These are phyloP conservation scores for Umbelopsis sp. DNA, from an alignment of 192 early-diverging fungal genomes.

Conservation along the genomic window DNA sequence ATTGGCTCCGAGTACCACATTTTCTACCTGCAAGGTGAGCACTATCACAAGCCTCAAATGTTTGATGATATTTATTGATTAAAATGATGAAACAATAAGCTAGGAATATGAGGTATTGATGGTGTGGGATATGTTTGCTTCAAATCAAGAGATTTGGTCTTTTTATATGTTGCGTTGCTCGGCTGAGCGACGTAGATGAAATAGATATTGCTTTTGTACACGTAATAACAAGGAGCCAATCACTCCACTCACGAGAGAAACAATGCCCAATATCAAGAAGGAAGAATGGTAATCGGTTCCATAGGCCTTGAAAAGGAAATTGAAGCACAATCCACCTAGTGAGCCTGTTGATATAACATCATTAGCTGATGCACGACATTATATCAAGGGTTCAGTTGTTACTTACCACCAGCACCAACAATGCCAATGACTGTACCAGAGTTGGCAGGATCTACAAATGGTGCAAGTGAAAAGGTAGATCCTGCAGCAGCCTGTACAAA, in stretches of 20 bases:
- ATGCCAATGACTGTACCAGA: slow-evolving; percentile 58
- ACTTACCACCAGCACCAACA: slow-evolving; percentile 64
- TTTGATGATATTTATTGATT: too few species aligned
- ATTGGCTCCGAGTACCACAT: too few species aligned
- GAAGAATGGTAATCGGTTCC: slow-evolving; percentile 26
- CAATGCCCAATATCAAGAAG: slow-evolving; percentile 53
- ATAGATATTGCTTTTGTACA: slow-evolving; percentile 3
- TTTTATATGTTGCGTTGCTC: too few species aligned
- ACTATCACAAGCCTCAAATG: too few species aligned
- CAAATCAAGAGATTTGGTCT: too few species aligned
- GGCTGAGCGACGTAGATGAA: too few species aligned
- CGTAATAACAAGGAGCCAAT: neutral
- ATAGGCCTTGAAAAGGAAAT: slow-evolving; percentile 50
- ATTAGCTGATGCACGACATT: neutral
- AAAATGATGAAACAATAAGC: too few species aligned
- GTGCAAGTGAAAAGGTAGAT: slow-evolving; percentile 63
- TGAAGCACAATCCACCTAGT: slow-evolving; percentile 61
- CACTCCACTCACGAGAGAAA: slow-evolving; percentile 34
- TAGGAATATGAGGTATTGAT: too few species aligned
- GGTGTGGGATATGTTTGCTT: too few species aligned
- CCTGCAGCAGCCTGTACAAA: slow-evolving; percentile 59
- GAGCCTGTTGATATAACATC: neutral
- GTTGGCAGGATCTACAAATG: slow-evolving; percentile 50
- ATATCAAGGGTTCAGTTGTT: neutral
- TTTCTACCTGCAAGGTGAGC: too few species aligned